A percentile compares a stretch with the other conserved stretches of the same genome.
phyloP scores from a whole-genome alignment of 352 stramenopile genomes.

The Pythium periplocum region DNA sequence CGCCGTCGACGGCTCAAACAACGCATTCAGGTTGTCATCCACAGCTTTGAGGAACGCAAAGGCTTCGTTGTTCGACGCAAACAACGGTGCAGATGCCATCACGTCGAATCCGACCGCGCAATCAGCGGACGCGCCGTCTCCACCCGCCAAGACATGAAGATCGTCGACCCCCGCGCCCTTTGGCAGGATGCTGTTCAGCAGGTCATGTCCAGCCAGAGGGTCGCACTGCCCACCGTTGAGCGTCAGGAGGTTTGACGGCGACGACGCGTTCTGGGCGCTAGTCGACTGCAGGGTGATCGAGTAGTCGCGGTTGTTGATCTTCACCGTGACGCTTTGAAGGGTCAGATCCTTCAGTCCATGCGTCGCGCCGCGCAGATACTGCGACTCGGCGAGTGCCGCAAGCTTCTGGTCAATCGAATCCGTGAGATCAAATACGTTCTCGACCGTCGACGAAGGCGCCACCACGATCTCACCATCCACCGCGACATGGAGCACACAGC shows the following conservation, averaged over 20 bases:
- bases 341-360: slow-evolving; percentile 11
- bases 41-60: slow-evolving; percentile 38
- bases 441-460: neutral
- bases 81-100: slow-evolving; percentile 5
- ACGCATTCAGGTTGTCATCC: slow-evolving; percentile 33
- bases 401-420: slow-evolving; percentile 14
- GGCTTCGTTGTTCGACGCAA: slow-evolving; percentile 11
- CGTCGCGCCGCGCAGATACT: slow-evolving; percentile 7
- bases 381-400: slow-evolving; percentile 5
- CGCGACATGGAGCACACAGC: slow-evolving; percentile 15
- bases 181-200: slow-evolving; percentile 12
- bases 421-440: slow-evolving; percentile 13
- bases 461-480: slow-evolving; percentile 7
- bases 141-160: slow-evolving; percentile 7
- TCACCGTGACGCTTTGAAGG: slow-evolving; percentile 19
- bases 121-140: slow-evolving; percentile 5
- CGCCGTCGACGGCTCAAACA: slow-evolving; percentile 14
- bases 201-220: slow-evolving; percentile 4
- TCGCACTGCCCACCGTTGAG: slow-evolving; percentile 15
- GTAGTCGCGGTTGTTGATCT: slow-evolving; percentile 18
- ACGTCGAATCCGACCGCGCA: slow-evolving; percentile 19
- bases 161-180: neutral
- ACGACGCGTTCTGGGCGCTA: neutral
- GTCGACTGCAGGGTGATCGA: slow-evolving; percentile 9
- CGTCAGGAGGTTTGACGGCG: slow-evolving; percentile 2